Evolutionary conservation across 2,329 filamentous ascomycete species (phyloP), one percentile per base, ranked within the genome.

Genomic region (Coniochaeta ligniaria): DNA sequence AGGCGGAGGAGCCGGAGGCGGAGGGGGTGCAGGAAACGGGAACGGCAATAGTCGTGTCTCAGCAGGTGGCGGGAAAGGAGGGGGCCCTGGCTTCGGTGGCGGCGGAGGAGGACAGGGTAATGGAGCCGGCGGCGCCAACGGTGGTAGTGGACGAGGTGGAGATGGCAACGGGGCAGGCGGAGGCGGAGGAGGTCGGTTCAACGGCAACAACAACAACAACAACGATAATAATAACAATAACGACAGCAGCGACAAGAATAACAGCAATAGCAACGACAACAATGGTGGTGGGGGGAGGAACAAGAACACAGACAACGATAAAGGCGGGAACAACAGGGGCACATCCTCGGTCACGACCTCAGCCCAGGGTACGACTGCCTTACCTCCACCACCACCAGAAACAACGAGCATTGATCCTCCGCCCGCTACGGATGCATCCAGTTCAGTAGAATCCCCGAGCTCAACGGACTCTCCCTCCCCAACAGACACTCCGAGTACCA

Each of bases 201-300:
- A 60, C 33, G 59, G 57, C 50, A 52, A 61, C 33, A 47, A 45
- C 8, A 54, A 50, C 26, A 41, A 57, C 36, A 36, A 58, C 17
- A 45, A 58, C 17, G 38, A 43, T 31, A 45, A 55, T 6, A 54
- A 60, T 47, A 63, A 60, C 35, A 57, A 57, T 9, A 57, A 60
- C 22, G 59, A 58, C 11, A 61, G 59, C 16, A 60, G 43, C n/a
- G 60, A 56, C 45, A 43, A 26, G 52, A 33, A 58, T 47, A 31
- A 26, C 24, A 56, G 28, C 24, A n/a, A 24, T 28, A 45, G 41
- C 57, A 38, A 47, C 55, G n/a, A 22, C 31, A 36, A 47, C 20
- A 28, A 59, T 50, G 59, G 38, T 28, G 58, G 57, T 52, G 59
- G 59, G 22, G 59, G 60, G 17, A 52, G 54, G 2, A 58, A 59